Evolutionary conservation across 371 early-diverging fungal species (phyloP).

Genomic region (Haplosporangium sp.): DNA sequence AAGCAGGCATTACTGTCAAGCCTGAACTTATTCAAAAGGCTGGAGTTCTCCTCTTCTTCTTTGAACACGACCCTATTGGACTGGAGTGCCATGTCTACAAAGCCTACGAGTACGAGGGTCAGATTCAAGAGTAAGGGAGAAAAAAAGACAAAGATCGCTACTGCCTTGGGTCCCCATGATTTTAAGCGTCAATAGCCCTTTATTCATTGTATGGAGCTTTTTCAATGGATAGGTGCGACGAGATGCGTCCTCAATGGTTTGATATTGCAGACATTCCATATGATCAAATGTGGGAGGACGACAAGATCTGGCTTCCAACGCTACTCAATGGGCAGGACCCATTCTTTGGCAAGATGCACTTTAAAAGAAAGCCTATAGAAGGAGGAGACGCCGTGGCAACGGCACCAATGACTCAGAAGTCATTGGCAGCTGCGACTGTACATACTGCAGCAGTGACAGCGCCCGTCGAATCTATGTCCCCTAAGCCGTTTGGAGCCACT

Average conservation of each 20-base stretch:
- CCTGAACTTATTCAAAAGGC: constrained; percentile 59
- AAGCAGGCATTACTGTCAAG: constrained; percentile 62
- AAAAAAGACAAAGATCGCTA: neutral
- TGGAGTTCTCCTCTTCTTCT: constrained; percentile 69
- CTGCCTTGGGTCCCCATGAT: too few species aligned
- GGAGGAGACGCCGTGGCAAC: constrained; percentile 3
- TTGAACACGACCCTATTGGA: constrained; percentile 62
- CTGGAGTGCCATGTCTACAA: constrained; percentile 71
- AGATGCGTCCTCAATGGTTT: constrained; percentile 75
- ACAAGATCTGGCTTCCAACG: constrained; percentile 62
- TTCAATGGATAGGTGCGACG: constrained; percentile 68
- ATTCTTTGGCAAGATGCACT: constrained; percentile 38
- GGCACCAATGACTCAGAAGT: neutral
- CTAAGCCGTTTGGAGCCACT: constrained; percentile 15
- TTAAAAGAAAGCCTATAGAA: constrained; percentile 32
- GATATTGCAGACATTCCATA: constrained; percentile 60
- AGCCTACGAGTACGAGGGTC: constrained; percentile 59
- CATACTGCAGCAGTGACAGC: neutral
- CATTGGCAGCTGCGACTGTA: neutral
- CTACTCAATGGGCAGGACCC: constrained; percentile 45
- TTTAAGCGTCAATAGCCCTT: too few species aligned
- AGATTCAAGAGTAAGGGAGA: constrained; percentile 64
- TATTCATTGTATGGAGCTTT: neutral
- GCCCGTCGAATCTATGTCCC: constrained; percentile 29
- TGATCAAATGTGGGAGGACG: constrained; percentile 70